Evolutionary conservation across 2,329 filamentous ascomycete species (phyloP).

Genomic region (Hypoxylon sp.): DNA sequence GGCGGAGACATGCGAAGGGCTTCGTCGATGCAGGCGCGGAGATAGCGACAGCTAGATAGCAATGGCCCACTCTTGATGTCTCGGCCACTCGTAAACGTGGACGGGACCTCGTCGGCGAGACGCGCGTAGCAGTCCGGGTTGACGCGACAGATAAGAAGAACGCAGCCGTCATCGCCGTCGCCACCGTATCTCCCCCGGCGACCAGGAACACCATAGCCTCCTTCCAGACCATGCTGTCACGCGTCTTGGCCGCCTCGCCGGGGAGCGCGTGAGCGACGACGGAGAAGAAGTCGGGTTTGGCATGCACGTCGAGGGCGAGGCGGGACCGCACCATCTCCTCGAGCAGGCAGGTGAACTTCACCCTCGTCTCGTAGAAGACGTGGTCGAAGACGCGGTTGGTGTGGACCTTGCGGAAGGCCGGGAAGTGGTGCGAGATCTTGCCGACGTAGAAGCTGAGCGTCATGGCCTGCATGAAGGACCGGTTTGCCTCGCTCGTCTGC

Average conservation of each 20-base stretch:
- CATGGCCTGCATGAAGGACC: slow-evolving; percentile 27
- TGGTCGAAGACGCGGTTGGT: slow-evolving; percentile 9
- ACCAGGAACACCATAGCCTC: slow-evolving; percentile 13
- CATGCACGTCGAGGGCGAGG: slow-evolving; percentile 16
- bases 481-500: slow-evolving; percentile 30
- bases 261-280: slow-evolving; percentile 14
- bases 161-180: background rate
- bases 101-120: slow-evolving; percentile 33
- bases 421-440: too few species aligned
- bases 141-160: slow-evolving; percentile 48
- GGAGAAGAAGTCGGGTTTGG: slow-evolving; percentile 32
- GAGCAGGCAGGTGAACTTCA: too few species aligned
- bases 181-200: background rate
- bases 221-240: slow-evolving; percentile 30
- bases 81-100: slow-evolving; percentile 11
- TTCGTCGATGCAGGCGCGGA: slow-evolving; percentile 39
- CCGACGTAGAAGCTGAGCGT: slow-evolving; percentile 11
- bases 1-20: slow-evolving; percentile 13
- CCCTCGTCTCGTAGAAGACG: too few species aligned
- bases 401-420: slow-evolving; percentile 6
- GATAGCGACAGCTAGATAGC: slow-evolving; percentile 27
- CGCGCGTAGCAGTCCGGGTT: slow-evolving; percentile 31
- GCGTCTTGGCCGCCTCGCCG: background rate
- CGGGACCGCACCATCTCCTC: slow-evolving; percentile 29
- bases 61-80: slow-evolving; percentile 23